A percentile compares a stretch with the other conserved stretches of the same genome.
These are phyloP conservation scores for Rhynchosporium agropyri DNA, from an alignment of 2,329 filamentous ascomycete species.

Conservation along the genomic window DNA sequence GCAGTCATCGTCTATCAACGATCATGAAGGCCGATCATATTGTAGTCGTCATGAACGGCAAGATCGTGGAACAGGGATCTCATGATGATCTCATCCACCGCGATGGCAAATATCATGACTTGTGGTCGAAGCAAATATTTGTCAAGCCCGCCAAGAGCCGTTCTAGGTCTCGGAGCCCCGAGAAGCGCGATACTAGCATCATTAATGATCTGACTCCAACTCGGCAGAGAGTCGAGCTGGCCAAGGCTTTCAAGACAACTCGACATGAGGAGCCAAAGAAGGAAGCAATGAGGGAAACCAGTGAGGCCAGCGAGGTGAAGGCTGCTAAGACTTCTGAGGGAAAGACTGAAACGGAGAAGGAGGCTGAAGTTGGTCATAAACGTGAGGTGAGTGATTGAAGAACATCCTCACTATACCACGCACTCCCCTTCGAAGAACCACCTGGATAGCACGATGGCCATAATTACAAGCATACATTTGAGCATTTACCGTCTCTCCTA, in stretches of 20 bases:
- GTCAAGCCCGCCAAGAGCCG: constrained; percentile 35
- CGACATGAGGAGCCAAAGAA: constrained; percentile 23
- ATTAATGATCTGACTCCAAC: constrained; percentile 39
- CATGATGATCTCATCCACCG: constrained; percentile 51
- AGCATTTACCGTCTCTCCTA: neutral
- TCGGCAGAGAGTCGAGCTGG: constrained; percentile 28
- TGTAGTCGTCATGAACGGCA: constrained; percentile 55
- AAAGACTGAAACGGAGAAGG: neutral
- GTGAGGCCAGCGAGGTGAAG: constrained; percentile 13
- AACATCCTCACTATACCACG: constrained; percentile 11
- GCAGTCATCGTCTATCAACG: constrained; percentile 53
- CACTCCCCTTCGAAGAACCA: neutral
- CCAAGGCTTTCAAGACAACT: constrained; percentile 28
- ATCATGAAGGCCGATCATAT: constrained; percentile 57
- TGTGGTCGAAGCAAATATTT: constrained; percentile 54
- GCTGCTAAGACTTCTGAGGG: neutral
- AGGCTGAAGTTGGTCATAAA: constrained; percentile 25
- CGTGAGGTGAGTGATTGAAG: constrained; percentile 37
- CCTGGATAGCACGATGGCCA: constrained; percentile 29
- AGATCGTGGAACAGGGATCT: constrained; percentile 54
- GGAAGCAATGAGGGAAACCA: constrained; percentile 8
- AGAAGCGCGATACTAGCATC: constrained; percentile 36
- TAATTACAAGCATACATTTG: neutral
- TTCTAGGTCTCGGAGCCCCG: constrained; percentile 35
- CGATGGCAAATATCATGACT: constrained; percentile 53